These are phyloP conservation scores for Cryptococcus depauperatus DNA, from an alignment of 1,284 basidiomycete species.

Conservation along the genomic window DNA sequence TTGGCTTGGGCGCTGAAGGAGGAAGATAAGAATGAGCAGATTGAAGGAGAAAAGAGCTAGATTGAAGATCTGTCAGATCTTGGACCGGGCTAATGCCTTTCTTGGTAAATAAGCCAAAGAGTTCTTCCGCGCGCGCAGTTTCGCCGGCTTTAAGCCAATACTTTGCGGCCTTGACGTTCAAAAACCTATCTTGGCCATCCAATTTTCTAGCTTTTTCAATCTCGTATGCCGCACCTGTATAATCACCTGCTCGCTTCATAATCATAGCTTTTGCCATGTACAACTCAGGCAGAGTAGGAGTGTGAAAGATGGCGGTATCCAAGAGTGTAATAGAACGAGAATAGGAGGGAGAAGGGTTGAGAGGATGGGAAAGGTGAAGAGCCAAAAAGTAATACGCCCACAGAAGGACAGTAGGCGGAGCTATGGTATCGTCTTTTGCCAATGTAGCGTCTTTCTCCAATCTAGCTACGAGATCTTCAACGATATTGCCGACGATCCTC, in stretches of 20 bases:
- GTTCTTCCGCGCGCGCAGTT: conserved; percentile 61
- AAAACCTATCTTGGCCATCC: conserved; percentile 90
- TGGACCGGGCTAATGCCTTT: conserved; percentile 65
- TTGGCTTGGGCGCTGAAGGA: conserved; percentile 50
- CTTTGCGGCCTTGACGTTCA: conserved; percentile 91
- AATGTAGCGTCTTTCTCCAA: conserved; percentile 42
- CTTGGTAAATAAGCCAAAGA: conserved; percentile 83
- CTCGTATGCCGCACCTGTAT: conserved; percentile 61
- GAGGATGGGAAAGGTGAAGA: conserved; percentile 71
- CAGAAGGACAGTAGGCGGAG: conserved; percentile 77
- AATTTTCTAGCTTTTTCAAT: conserved; percentile 77
- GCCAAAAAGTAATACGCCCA: conserved; percentile 95
- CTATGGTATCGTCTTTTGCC: conserved; percentile 37
- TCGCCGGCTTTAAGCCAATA: conserved; percentile 78
- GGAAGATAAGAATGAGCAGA: conserved; percentile 66
- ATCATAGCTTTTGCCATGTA: conserved; percentile 75
- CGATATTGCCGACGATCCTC: conserved; percentile 61
- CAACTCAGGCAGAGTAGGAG: conserved; percentile 89
- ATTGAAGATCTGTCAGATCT: conserved; percentile 96
- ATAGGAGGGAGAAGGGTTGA: conserved; percentile 46
- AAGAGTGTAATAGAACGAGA: conserved; percentile 60
- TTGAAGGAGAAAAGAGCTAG: conserved; percentile 76
- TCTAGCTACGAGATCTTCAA: conserved; percentile 51
- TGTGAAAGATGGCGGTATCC: conserved; percentile 63
- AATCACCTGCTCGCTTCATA: conserved; percentile 80